Conservation (phyloP, 192 early-diverging fungal species). For the Entophlyctis helioformis region DNA sequence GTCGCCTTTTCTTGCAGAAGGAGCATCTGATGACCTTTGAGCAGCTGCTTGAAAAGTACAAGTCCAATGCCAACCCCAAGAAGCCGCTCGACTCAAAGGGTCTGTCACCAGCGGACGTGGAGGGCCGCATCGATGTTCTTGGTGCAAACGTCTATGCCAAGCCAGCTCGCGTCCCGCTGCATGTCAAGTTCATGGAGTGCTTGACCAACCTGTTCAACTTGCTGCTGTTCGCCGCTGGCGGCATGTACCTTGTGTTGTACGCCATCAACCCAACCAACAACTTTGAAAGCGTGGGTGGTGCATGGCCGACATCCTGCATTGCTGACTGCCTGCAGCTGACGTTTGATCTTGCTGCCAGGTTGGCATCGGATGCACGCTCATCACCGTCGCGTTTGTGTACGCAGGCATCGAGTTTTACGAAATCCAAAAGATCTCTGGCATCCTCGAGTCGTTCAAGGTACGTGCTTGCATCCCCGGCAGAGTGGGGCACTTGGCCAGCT, state of each 20-base stretch:
- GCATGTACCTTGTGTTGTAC: constrained; percentile 64
- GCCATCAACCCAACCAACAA: constrained; percentile 61
- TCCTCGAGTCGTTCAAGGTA: constrained; percentile 64
- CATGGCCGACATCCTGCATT: not conserved
- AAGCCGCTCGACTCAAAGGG: constrained; percentile 18
- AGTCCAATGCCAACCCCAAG: constrained; percentile 7
- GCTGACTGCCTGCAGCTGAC: not conserved
- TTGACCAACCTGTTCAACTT: constrained; percentile 80
- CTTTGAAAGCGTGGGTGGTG: constrained; percentile 57
- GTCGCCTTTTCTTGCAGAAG: constrained; percentile 31
- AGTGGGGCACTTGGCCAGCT: not conserved
- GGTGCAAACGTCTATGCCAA: constrained; percentile 61
- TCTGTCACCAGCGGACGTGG: constrained; percentile 9
- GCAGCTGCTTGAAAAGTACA: constrained; percentile 4
- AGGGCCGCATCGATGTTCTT: constrained; percentile 4
- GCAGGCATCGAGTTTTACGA: constrained; percentile 45
- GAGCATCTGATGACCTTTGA: too few species aligned
- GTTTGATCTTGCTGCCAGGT: constrained; percentile 2
- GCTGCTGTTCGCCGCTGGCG: constrained; percentile 68
- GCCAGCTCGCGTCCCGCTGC: constrained; percentile 55
- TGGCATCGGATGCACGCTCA: constrained; percentile 28
- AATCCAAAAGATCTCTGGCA: constrained; percentile 54
- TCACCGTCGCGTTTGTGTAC: constrained; percentile 40
- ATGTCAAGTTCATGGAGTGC: constrained; percentile 64
- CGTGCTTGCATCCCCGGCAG: too few species aligned